Percentiles rank a stretch among this genome's conserved stretches.
These are phyloP conservation scores for Penicillium sp. DNA, from an alignment of 2,329 filamentous ascomycete species.

Conservation along the genomic window DNA sequence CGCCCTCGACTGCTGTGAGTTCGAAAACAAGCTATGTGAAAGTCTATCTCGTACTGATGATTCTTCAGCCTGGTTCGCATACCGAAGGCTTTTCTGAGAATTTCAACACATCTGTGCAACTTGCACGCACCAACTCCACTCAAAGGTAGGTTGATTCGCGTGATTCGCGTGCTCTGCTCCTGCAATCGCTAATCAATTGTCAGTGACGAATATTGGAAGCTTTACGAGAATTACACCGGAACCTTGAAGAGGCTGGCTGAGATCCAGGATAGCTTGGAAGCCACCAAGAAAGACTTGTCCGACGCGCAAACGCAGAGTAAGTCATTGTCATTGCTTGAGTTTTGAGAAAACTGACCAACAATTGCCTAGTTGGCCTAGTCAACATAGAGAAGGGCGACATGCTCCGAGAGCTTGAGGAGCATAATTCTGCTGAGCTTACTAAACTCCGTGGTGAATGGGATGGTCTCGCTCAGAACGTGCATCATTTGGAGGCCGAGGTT, in stretches of 20 bases:
- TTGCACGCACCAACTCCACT: slow-evolving; percentile 32
- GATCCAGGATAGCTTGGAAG: slow-evolving; percentile 34
- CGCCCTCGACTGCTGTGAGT: slow-evolving; percentile 19
- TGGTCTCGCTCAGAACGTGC: slow-evolving; percentile 29
- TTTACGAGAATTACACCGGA: slow-evolving; percentile 37
- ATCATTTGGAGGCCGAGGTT: slow-evolving; percentile 37
- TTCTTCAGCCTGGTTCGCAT: slow-evolving; percentile 24
- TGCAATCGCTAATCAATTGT: background rate
- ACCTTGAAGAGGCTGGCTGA: slow-evolving; percentile 37
- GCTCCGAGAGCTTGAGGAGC: slow-evolving; percentile 34
- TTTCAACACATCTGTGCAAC: slow-evolving; percentile 28
- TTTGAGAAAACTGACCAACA: slow-evolving; percentile 17
- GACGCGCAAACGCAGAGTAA: slow-evolving; percentile 36
- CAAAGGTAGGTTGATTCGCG: no score
- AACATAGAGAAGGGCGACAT: slow-evolving; percentile 38
- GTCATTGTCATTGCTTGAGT: slow-evolving; percentile 10
- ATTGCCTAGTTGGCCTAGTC: slow-evolving; percentile 29
- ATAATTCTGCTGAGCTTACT: slow-evolving; percentile 30
- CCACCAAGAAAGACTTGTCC: slow-evolving; percentile 32
- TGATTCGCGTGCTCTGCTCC: no score
- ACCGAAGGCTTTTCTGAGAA: slow-evolving; percentile 32
- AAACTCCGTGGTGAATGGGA: slow-evolving; percentile 35
- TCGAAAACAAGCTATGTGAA: background rate
- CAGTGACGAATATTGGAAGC: slow-evolving; percentile 39
- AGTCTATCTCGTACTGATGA: slow-evolving; percentile 11